Conservation (phyloP, 371 early-diverging fungal species). For the Saksenaea vasiformis region DNA sequence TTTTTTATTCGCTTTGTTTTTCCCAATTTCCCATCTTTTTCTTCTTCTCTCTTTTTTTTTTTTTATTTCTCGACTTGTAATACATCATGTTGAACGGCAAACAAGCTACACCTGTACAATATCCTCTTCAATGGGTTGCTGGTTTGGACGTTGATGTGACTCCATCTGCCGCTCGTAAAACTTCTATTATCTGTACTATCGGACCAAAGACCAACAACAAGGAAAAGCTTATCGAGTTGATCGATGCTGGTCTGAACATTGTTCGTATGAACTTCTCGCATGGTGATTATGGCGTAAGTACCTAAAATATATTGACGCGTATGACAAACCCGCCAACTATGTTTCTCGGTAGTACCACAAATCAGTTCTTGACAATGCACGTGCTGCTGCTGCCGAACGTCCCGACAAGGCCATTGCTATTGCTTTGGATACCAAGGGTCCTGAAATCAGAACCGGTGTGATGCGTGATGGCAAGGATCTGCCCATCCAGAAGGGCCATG, state of each 20-base stretch:
- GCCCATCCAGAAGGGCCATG: constrained; percentile 64
- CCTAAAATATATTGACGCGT: background rate
- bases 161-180: constrained; percentile 69
- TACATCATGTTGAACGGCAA: constrained; percentile 7
- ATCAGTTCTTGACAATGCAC: constrained; percentile 75
- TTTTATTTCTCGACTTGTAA: background rate
- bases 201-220: constrained; percentile 78
- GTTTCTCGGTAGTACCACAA: constrained; percentile 67
- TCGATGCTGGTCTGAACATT: constrained; percentile 93
- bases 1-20: constrained; percentile 8
- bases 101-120: constrained; percentile 16
- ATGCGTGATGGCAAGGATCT: constrained; percentile 55
- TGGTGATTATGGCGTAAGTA: constrained; percentile 72
- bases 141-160: constrained; percentile 65
- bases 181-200: constrained; percentile 86
- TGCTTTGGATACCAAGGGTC: constrained; percentile 88
- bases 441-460: constrained; percentile 82
- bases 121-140: constrained; percentile 72
- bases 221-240: constrained; percentile 78
- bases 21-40: background rate
- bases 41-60: background rate
- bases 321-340: background rate
- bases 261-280: constrained; percentile 95
- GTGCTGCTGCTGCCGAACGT: constrained; percentile 54
- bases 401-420: constrained; percentile 63